A percentile compares a stretch with the other conserved stretches of the same genome.
These are phyloP conservation scores for Fremontodendron californicum DNA, from an alignment of 345 rosid species.

Conservation along the genomic window DNA sequence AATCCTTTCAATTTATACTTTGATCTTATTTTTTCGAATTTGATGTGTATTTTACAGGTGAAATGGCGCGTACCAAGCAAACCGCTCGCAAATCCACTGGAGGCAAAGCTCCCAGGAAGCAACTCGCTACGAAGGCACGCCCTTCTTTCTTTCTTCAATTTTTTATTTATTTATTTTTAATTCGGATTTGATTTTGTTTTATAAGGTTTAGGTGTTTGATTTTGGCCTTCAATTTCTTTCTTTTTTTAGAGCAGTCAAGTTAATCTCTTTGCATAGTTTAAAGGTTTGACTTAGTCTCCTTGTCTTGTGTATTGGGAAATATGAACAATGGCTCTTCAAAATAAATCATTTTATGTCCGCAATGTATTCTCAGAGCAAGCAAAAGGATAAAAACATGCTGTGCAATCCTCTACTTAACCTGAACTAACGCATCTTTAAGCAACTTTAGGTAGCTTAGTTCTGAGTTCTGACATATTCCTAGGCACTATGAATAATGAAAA, in stretches of 20 bases:
- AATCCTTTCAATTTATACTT: not conserved
- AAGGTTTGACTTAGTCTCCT: not conserved
- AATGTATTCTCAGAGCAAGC: not conserved
- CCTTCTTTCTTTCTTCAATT: not conserved
- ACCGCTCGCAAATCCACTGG: slow-evolving; percentile 63
- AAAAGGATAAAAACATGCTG: not conserved
- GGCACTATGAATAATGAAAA: not conserved
- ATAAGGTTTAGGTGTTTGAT: not conserved
- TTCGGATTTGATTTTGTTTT: not conserved
- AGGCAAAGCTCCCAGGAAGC: slow-evolving; percentile 61
- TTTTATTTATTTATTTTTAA: not conserved
- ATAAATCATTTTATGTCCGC: not conserved
- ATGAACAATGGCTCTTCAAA: not conserved
- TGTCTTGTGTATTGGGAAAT: not conserved
- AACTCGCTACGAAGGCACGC: slow-evolving; percentile 55
- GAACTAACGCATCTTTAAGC: not conserved
- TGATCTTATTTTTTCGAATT: not conserved
- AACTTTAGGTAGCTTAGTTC: not conserved
- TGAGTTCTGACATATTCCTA: not conserved
- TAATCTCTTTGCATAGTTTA: not conserved
- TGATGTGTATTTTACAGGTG: slow-evolving; percentile 13
- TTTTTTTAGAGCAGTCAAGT: not conserved
- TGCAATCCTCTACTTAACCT: not conserved
- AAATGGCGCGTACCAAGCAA: slow-evolving; percentile 67
- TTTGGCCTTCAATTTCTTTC: not conserved